Conservation (phyloP, 2,329 filamentous ascomycete genomes). For the Aspergillus glaucus region DNA sequence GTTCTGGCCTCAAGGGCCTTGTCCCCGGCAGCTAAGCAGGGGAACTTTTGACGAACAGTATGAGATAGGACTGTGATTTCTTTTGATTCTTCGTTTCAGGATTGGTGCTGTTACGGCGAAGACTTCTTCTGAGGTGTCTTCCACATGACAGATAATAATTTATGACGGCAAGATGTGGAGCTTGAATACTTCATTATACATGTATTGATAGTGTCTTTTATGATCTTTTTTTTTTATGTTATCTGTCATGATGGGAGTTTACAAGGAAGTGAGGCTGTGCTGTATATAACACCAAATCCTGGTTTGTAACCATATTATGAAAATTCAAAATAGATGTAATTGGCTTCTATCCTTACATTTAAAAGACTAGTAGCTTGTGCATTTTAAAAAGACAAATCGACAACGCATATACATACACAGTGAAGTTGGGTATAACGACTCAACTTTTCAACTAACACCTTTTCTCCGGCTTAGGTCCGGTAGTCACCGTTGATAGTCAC, state of each 20-base stretch:
- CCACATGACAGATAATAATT: neutral
- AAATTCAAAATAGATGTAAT: conserved; percentile 20
- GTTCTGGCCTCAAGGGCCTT: conserved; percentile 62
- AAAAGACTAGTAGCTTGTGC: neutral
- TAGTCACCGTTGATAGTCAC: conserved; percentile 65
- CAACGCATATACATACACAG: neutral
- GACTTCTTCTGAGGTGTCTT: conserved; percentile 10
- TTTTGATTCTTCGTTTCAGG: conserved; percentile 23
- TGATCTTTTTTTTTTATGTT: neutral
- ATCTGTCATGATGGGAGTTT: neutral
- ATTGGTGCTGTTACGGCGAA: conserved; percentile 19
- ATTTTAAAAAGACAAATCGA: neutral
- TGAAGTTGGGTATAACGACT: neutral
- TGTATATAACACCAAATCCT: conserved; percentile 21
- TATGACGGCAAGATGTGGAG: neutral
- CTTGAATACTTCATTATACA: neutral
- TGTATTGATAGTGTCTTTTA: conserved; percentile 5
- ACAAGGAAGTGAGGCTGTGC: conserved; percentile 12
- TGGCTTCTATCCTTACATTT: conserved; percentile 7
- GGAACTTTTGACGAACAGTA: conserved; percentile 27
- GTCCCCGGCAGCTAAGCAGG: conserved; percentile 44
- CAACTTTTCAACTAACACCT: neutral
- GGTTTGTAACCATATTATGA: conserved; percentile 33
- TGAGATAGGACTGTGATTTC: conserved; percentile 19
- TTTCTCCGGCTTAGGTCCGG: conserved; percentile 43